Evolutionary conservation across 2,329 filamentous ascomycete genomes (phyloP).

Genomic region (Fusarium algeriense): DNA sequence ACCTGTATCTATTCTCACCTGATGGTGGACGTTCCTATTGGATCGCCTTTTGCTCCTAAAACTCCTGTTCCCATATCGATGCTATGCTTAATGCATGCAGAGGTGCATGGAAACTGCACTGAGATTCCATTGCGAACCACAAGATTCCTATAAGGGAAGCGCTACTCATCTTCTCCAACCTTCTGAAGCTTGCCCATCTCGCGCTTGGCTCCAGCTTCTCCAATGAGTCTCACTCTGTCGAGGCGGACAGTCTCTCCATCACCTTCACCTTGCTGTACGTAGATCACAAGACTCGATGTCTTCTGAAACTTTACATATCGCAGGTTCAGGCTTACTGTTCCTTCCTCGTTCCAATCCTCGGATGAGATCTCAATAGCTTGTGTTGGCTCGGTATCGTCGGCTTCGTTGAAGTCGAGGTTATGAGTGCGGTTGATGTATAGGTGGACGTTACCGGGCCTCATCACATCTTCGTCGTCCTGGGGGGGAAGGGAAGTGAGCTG

Average conservation of each 20-base stretch:
- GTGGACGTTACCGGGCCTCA: conserved; percentile 85
- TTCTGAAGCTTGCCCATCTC: conserved; percentile 97
- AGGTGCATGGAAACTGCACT: not conserved
- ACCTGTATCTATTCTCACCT: conserved; percentile 39
- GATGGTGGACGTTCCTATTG: conserved; percentile 17
- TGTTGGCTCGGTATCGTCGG: conserved; percentile 84
- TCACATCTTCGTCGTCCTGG: conserved; percentile 77
- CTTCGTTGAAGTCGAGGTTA: conserved; percentile 94
- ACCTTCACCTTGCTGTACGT: conserved; percentile 87
- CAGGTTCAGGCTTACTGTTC: conserved; percentile 78
- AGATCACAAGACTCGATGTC: conserved; percentile 86
- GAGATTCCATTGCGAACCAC: conserved; percentile 5
- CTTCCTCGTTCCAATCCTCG: conserved; percentile 84
- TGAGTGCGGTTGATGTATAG: conserved; percentile 90
- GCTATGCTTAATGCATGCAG: conserved; percentile 26
- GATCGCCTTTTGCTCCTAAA: conserved; percentile 33
- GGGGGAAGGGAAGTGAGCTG: conserved; percentile 87
- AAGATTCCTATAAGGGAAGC: not conserved
- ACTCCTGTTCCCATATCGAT: conserved; percentile 17
- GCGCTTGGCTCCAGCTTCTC: conserved; percentile 90
- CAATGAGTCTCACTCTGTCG: conserved; percentile 83
- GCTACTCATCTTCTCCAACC: conserved; percentile 79
- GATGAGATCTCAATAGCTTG: conserved; percentile 81
- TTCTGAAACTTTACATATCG: conserved; percentile 99
- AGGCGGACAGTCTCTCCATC: conserved; percentile 88